These are phyloP conservation scores for Dioscorea zingiberensis DNA, from an alignment of 106 monocot genomes.

Conservation along the genomic window DNA sequence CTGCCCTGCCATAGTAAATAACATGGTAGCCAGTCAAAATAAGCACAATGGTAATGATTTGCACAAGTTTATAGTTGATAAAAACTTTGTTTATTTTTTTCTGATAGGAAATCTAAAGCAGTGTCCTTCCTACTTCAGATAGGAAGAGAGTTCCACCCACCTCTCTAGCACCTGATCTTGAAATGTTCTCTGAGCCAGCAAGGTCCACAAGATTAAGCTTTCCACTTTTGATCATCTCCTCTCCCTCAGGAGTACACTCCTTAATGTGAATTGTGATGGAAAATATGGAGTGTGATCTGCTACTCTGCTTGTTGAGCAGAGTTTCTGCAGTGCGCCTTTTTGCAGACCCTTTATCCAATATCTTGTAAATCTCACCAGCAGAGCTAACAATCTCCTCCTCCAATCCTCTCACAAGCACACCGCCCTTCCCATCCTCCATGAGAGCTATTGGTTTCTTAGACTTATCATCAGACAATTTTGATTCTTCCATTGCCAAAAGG, in stretches of 20 bases:
- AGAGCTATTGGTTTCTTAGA: constrained; percentile 79
- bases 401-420: constrained; percentile 77
- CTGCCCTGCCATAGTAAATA: constrained; percentile 55
- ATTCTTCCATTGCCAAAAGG: constrained; percentile 53
- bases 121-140: constrained; percentile 4
- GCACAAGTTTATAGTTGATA: too few species aligned
- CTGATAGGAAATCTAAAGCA: too few species aligned
- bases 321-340: constrained; percentile 85
- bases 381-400: constrained; percentile 86
- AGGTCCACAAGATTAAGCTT: constrained; percentile 98
- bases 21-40: too few species aligned
- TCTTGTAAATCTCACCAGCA: constrained; percentile 78
- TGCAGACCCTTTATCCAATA: constrained; percentile 73
- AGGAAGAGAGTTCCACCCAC: constrained; percentile 12
- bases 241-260: constrained; percentile 72
- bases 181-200: constrained; percentile 88
- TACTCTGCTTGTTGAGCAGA: constrained; percentile 91
- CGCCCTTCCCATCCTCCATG: constrained; percentile 97
- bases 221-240: constrained; percentile 89
- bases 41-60: too few species aligned
- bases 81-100: too few species aligned
- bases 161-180: constrained; percentile 78
- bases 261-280: constrained; percentile 89
- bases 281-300: constrained; percentile 89
- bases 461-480: constrained; percentile 62